A percentile compares a stretch with the other conserved stretches of the same genome.
phyloP scores from a whole-genome alignment of 305 asterid genomes.

The Fraxinus platypoda region DNA sequence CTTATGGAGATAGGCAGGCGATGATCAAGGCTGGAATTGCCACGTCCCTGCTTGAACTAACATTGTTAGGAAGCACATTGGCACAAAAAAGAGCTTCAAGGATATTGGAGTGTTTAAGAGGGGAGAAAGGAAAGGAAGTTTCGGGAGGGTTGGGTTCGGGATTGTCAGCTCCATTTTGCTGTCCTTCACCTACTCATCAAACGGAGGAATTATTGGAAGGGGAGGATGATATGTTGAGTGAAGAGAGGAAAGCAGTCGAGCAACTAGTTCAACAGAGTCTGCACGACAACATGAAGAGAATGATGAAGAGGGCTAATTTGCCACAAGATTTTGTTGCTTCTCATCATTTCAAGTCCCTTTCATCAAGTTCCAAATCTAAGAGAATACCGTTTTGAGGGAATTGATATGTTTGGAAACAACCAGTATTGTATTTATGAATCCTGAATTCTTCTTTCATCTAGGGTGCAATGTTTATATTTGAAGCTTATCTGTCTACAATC shows the following conservation, averaged over 20 bases:
- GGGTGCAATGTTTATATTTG: neutral
- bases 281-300: slow-evolving; percentile 82
- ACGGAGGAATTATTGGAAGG: slow-evolving; percentile 13
- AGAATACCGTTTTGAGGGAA: slow-evolving; percentile 69
- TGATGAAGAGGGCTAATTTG: slow-evolving; percentile 81
- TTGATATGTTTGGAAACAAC: neutral
- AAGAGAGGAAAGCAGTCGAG: slow-evolving; percentile 78
- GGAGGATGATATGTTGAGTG: slow-evolving; percentile 51
- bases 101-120: slow-evolving; percentile 65
- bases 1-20: slow-evolving; percentile 69
- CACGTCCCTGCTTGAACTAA: slow-evolving; percentile 68
- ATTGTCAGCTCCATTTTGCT: slow-evolving; percentile 60
- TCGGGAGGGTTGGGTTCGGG: slow-evolving; percentile 32
- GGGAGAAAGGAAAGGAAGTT: slow-evolving; percentile 76
- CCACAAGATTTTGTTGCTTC: slow-evolving; percentile 80
- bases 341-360: slow-evolving; percentile 65
- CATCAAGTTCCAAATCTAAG: slow-evolving; percentile 68
- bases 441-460: no score
- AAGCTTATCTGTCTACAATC: neutral
- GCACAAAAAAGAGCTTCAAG: slow-evolving; percentile 90
- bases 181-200: slow-evolving; percentile 11
- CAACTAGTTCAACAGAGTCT: slow-evolving; percentile 83
- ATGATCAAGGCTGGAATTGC: slow-evolving; percentile 79
- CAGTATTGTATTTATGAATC: neutral
- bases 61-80: slow-evolving; percentile 73